Conservation (phyloP, 2,329 filamentous ascomycete species). For the Karstenula rhodostoma region DNA sequence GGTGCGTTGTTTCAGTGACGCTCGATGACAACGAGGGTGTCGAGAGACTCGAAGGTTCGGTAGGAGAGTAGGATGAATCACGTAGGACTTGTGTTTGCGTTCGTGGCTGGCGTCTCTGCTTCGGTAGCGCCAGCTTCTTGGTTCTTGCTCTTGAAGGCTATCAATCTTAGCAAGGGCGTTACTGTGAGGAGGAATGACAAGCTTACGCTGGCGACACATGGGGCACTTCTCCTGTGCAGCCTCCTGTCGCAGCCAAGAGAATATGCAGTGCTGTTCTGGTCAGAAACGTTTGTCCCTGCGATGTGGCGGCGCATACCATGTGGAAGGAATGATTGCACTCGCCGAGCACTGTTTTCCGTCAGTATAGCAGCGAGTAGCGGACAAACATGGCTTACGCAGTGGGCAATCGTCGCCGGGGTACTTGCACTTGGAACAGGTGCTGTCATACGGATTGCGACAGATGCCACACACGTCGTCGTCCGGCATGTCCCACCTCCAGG, state of each 20-base stretch:
- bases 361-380: conserved; percentile 15
- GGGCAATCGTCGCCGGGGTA: conserved; percentile 96
- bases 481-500: conserved; percentile 97
- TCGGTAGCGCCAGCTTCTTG: conserved; percentile 38
- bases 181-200: background rate
- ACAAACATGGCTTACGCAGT: conserved; percentile 69
- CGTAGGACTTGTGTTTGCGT: conserved; percentile 32
- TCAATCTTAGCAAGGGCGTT: conserved; percentile 21
- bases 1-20: too few relatives aligned
- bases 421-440: conserved; percentile 97
- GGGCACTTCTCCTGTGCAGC: conserved; percentile 92
- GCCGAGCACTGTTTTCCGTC: conserved; percentile 74
- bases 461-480: conserved; percentile 98
- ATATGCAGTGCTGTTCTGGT: conserved; percentile 81
- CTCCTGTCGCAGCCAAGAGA: conserved; percentile 96
- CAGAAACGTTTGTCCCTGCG: background rate
- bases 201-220: conserved; percentile 93
- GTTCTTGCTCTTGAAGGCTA: conserved; percentile 51
- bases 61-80: background rate
- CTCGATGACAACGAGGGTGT: background rate
- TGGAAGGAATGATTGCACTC: conserved; percentile 98
- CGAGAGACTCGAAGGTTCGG: background rate
- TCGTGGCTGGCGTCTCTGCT: conserved; percentile 21
- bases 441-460: conserved; percentile 97
- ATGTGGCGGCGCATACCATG: conserved; percentile 68